Percentiles rank a stretch among this genome's conserved stretches.
Evolutionary conservation across 2,329 filamentous ascomycete species (phyloP).

Genomic region (Lachnellula subtilissima): DNA sequence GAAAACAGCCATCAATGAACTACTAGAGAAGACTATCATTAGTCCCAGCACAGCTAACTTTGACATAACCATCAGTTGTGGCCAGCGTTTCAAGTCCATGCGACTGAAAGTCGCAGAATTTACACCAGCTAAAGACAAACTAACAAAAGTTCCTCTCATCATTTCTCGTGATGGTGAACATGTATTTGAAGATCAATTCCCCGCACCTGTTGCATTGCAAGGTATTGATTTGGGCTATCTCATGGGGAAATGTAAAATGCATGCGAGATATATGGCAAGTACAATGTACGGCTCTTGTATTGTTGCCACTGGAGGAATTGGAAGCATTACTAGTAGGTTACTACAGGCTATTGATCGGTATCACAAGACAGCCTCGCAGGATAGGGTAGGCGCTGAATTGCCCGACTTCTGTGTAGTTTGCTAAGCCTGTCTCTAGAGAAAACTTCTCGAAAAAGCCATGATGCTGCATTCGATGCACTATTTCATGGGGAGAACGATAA

Average conservation of each 20-base stretch:
- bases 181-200: neutral
- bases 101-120: conserved; percentile 3
- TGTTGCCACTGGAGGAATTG: neutral
- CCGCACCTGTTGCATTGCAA: conserved; percentile 1
- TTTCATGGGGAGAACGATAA: conserved; percentile 8
- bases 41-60: neutral
- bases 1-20: neutral
- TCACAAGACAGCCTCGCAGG: neutral
- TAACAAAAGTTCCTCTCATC: neutral
- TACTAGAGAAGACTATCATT: neutral
- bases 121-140: neutral
- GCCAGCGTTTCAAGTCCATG: neutral
- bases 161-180: neutral
- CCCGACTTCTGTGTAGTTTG: neutral
- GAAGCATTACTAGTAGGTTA: neutral
- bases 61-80: conserved; percentile 3
- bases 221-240: neutral
- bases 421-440: conserved; percentile 1
- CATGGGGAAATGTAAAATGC: neutral
- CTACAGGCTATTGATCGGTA: conserved; percentile 1
- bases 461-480: conserved; percentile 3
- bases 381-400: neutral
- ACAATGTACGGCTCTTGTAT: neutral
- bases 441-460: conserved; percentile 8
- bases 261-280: neutral